phyloP scores from a whole-genome alignment of 2,329 filamentous ascomycete species.

The Ophiosphaerella korrae region DNA sequence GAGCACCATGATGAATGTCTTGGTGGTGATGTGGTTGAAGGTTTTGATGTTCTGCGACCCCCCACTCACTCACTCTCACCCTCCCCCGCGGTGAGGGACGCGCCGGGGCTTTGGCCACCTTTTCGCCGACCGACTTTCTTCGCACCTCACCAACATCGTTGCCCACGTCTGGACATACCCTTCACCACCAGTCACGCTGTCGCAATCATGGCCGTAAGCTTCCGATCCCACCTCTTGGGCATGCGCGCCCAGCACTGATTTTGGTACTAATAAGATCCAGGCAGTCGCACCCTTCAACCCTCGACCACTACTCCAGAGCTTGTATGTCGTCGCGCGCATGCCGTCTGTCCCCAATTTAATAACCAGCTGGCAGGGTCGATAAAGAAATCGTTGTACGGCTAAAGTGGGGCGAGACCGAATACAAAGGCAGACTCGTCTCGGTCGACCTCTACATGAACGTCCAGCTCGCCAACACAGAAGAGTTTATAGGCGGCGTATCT shows the following conservation, averaged over 20 bases:
- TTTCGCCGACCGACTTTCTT: slow-evolving; percentile 7
- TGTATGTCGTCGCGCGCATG: slow-evolving; percentile 62
- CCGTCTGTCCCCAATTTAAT: slow-evolving; percentile 6
- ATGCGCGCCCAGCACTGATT: neutral
- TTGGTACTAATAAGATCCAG: slow-evolving; percentile 25
- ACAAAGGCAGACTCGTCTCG: slow-evolving; percentile 89
- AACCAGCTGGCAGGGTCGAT: slow-evolving; percentile 67
- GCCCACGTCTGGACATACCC: no score
- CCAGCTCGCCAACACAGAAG: slow-evolving; percentile 86
- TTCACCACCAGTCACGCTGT: slow-evolving; percentile 1
- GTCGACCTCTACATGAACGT: slow-evolving; percentile 99
- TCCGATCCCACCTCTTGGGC: no score
- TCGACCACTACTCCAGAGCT: slow-evolving; percentile 90
- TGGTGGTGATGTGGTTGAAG: slow-evolving; percentile 3
- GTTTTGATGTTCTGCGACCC: neutral
- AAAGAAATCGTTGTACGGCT: slow-evolving; percentile 88
- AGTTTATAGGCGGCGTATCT: slow-evolving; percentile 87
- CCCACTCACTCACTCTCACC: slow-evolving; percentile 1
- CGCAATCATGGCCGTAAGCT: slow-evolving; percentile 48
- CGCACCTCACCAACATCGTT: neutral
- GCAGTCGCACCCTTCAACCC: slow-evolving; percentile 87
- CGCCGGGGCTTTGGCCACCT: slow-evolving; percentile 7
- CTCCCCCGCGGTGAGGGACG: slow-evolving; percentile 16
- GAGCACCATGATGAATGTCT: slow-evolving; percentile 37
- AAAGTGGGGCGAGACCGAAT: slow-evolving; percentile 98